These are phyloP conservation scores for Westerdykella aurantiaca DNA, from an alignment of 2,329 filamentous ascomycete genomes.

Conservation along the genomic window DNA sequence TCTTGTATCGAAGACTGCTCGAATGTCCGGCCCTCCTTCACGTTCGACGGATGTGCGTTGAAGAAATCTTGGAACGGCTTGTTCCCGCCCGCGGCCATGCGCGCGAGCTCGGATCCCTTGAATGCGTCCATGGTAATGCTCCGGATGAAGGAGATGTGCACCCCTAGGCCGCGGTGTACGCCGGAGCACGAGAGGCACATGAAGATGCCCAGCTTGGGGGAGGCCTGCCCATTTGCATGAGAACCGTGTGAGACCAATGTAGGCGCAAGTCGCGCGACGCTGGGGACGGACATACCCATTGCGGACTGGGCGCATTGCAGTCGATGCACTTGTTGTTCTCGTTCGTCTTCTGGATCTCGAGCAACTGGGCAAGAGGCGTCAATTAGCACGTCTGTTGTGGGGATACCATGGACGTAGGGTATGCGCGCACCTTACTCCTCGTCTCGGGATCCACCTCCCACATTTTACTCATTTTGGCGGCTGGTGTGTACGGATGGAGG, in stretches of 20 bases:
- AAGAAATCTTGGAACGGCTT: conserved; percentile 83
- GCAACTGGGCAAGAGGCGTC: conserved; percentile 54
- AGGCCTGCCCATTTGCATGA: conserved; percentile 46
- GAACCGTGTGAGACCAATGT: conserved; percentile 1
- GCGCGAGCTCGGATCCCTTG: conserved; percentile 84
- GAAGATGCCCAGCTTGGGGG: conserved; percentile 96
- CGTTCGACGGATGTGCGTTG: conserved; percentile 50
- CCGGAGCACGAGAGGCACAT: conserved; percentile 96
- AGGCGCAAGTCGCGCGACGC: conserved; percentile 1
- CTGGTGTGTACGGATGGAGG: neutral
- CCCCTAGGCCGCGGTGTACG: conserved; percentile 87
- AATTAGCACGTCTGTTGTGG: conserved; percentile 10
- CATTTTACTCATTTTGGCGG: conserved; percentile 60
- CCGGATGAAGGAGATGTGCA: conserved; percentile 97
- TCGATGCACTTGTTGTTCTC: conserved; percentile 90
- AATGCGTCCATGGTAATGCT: conserved; percentile 99
- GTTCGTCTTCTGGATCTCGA: conserved; percentile 83
- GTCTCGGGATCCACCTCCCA: conserved; percentile 99
- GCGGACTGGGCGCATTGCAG: conserved; percentile 88
- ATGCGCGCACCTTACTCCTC: conserved; percentile 69
- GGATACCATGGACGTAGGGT: neutral
- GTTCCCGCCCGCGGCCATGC: conserved; percentile 91
- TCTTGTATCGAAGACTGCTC: conserved; percentile 87
- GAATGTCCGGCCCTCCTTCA: conserved; percentile 52
- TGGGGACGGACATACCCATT: conserved; percentile 66